Evolutionary conservation across 768 basidiomycete genomes (phyloP), one percentile per base, ranked within the genome.

Genomic region (Tylopilus cervinicoccineus): DNA sequence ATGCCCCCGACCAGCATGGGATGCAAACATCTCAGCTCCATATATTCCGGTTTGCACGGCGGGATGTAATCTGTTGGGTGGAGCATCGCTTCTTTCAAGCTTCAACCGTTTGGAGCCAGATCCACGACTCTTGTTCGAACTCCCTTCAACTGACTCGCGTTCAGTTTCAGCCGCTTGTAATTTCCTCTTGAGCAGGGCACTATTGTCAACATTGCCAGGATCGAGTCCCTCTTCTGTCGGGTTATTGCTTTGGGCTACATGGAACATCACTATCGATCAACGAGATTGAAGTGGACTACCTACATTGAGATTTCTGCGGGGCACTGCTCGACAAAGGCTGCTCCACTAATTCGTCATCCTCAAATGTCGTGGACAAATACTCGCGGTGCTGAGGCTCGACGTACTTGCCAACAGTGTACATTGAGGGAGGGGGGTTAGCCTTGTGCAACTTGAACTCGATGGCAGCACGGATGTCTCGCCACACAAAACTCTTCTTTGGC

Each of bases 11-110:
- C 26, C 49, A 50, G 20, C 39, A 50, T 50, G 31, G 19, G 49
- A 40, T 22, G 49, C 38, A 9, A 50, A 41, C 32, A 49, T 38
- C 24, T 44, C 48, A n/a, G n/a, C n/a, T n/a, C n/a, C n/a, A n/a
- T n/a, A n/a, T n/a, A n/a, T n/a, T n/a, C n/a, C n/a, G n/a, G 14
- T 6, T 36, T 43, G 36, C n/a, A 8, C 6, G 13, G 7, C 0
- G 5, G 20, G 38, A 26, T 9, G 8, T 5, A 44, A 12, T 16
- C 29, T 7, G 3, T 26, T 27, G 16, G 19, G 13, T 19, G 38
- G 7, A n/a, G n/a, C n/a, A n/a, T n/a, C n/a, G n/a, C n/a, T n/a
- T n/a, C n/a, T n/a, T n/a, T n/a, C n/a, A n/a, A 40, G 24, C 27
- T 16, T 39, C 31, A 2, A 29, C 13, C 46, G 46, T 14, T 47